Evolutionary conservation across 495 filamentous ascomycete species (phyloP), one percentile per base, ranked within the genome.

Genomic region (Aspergillus incahuasiensis): DNA sequence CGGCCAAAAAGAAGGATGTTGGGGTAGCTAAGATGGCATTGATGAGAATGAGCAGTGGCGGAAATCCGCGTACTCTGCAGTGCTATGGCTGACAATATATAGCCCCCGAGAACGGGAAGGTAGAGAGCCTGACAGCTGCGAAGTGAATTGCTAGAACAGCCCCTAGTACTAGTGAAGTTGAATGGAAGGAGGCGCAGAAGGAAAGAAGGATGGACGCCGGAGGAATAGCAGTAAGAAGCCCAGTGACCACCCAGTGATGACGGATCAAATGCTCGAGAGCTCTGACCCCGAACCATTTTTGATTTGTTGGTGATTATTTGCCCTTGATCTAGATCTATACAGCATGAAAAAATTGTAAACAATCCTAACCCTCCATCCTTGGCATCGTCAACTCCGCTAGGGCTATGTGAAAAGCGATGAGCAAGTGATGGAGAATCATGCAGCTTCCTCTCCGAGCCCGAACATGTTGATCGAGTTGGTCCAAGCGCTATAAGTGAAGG

Each of bases 381-480:
- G 34, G 34, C 34, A 35, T 15, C 34, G 13, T 15, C 6, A 12
- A 35, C 6, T 35, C 25, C 34, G 34, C 13, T 35, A 35, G 34
- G 34, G 34, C 34, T 35, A 35, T 40, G 38, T 11, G 9, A 21
- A 20, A 13, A 35, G 30, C 43, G 40, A 12, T 2, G 20, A 28
- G 47, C 3, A 46, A 20, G 19, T 47, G 49, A 47, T 19, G 45
- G 18, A 16, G 24, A 18, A 9, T 25, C 60, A 66, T 12, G 55
- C 52, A 20, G 20, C 20, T 46, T 64, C 42, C 62, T 80, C 79
- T 0, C 83, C 88, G 22, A 95, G 63, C 2, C 85, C 84, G 76
- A 95, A 96, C 68, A 95, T 89, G 55, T 74, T 77, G 19, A 86
- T 77, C 7, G 88, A 92, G 65, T 96, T 96, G 47, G 71, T 79